A percentile compares a stretch with the other conserved stretches of the same genome.
Conservation (phyloP, 305 asterid species). For the Salvia sclarea region DNA sequence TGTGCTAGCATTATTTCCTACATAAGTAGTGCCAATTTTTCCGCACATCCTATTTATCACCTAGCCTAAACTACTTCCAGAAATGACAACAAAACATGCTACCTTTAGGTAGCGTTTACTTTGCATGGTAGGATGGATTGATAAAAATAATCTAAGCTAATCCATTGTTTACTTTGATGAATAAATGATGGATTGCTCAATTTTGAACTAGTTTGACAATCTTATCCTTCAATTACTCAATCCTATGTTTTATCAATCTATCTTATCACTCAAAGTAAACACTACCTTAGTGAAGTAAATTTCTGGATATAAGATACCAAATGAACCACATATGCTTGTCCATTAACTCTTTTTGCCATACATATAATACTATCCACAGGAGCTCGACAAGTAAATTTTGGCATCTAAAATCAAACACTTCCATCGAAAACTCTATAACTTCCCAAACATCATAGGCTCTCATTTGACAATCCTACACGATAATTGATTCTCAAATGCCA, state of each 20-base stretch:
- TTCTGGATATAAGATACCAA: background rate
- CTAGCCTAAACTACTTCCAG: conserved; percentile 6
- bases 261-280: too few species aligned
- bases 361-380: background rate
- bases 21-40: background rate
- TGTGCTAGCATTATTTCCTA: background rate
- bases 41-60: background rate
- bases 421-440: background rate
- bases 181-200: too few species aligned
- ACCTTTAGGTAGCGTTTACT: too few species aligned
- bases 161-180: too few species aligned
- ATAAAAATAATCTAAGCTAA: too few species aligned
- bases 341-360: conserved; percentile 20
- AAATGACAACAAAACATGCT: background rate
- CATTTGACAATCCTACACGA: conserved; percentile 8
- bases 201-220: too few species aligned
- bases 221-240: too few species aligned
- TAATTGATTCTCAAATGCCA: conserved; percentile 7
- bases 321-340: background rate
- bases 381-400: background rate
- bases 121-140: too few species aligned
- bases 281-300: too few species aligned
- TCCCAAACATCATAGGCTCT: conserved; percentile 14
- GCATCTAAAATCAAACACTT: conserved; percentile 12
- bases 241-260: too few species aligned